These are phyloP conservation scores for Rhynchosporium graminicola DNA, from an alignment of 2,329 filamentous ascomycete species.

Conservation along the genomic window DNA sequence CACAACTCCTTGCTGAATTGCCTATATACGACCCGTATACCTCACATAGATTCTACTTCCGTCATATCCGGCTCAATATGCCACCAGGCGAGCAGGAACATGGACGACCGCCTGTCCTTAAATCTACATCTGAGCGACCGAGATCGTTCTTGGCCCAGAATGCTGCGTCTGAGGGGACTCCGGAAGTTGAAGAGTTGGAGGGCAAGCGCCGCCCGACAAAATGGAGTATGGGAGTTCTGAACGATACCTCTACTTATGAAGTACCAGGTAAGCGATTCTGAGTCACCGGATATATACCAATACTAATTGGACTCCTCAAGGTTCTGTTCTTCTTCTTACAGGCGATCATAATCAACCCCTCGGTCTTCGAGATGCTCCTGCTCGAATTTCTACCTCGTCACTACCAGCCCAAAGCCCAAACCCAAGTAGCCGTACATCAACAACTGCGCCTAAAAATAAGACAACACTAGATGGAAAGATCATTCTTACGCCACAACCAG, in stretches of 20 bases:
- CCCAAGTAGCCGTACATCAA: constrained; percentile 24
- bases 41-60: background rate
- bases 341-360: constrained; percentile 58
- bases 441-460: constrained; percentile 57
- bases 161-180: constrained; percentile 21
- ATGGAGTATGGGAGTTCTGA: constrained; percentile 70
- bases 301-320: constrained; percentile 40
- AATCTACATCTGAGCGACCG: constrained; percentile 19
- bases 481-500: constrained; percentile 87
- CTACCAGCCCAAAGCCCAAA: constrained; percentile 28
- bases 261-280: constrained; percentile 67
- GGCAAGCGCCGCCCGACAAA: constrained; percentile 40
- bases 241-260: constrained; percentile 78
- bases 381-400: constrained; percentile 59
- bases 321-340: constrained; percentile 59
- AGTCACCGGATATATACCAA: background rate
- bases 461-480: constrained; percentile 79
- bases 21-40: too few species aligned
- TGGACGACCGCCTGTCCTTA: constrained; percentile 1
- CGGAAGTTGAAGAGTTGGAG: constrained; percentile 21
- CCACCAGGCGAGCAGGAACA: constrained; percentile 7
- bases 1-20: background rate
- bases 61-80: constrained; percentile 15
- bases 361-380: constrained; percentile 58
- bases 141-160: constrained; percentile 34